phyloP scores from a whole-genome alignment of 2,329 filamentous ascomycete genomes.

The Lasiodiplodia sp. region DNA sequence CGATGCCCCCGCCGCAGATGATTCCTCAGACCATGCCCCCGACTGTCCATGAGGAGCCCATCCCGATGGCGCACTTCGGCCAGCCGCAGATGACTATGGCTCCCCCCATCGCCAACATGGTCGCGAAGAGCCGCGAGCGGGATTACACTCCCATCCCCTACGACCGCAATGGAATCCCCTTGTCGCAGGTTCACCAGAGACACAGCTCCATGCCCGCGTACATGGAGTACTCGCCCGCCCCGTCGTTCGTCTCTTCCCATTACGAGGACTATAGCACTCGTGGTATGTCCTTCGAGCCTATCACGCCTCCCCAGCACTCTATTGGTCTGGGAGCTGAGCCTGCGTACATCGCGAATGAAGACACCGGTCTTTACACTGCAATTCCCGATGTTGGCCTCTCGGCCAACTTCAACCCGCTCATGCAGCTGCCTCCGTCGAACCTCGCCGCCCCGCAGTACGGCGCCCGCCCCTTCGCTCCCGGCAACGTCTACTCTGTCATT shows the following conservation, averaged over 20 bases:
- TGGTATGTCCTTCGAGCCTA: constrained; percentile 93
- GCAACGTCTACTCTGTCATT: constrained; percentile 93
- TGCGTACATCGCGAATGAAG: constrained; percentile 97
- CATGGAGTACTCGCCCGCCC: constrained; percentile 96
- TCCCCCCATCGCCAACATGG: constrained; percentile 72
- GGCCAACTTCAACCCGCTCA: constrained; percentile 82
- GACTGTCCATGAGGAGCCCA: constrained; percentile 65
- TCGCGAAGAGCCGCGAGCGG: constrained; percentile 83
- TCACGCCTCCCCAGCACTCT: constrained; percentile 93
- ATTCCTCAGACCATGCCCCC: constrained; percentile 65
- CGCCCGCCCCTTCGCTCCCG: constrained; percentile 71
- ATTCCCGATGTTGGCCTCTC: constrained; percentile 87
- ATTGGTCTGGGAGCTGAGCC: constrained; percentile 84
- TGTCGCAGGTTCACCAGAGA: constrained; percentile 84
- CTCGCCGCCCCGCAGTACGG: constrained; percentile 81
- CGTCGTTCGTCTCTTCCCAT: constrained; percentile 97
- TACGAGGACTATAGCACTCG: constrained; percentile 98
- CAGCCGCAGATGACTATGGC: constrained; percentile 74
- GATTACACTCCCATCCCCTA: constrained; percentile 81
- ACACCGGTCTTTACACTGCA: constrained; percentile 92
- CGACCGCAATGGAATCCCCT: constrained; percentile 88
- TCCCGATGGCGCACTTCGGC: constrained; percentile 72
- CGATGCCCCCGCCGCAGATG: constrained; percentile 92
- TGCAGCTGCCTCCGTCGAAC: constrained; percentile 88
- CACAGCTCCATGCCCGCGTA: constrained; percentile 99